Base-by-base conservation (phyloP, 2,329 filamentous ascomycete genomes). In the Neocatenulostroma microsporum region DNA sequence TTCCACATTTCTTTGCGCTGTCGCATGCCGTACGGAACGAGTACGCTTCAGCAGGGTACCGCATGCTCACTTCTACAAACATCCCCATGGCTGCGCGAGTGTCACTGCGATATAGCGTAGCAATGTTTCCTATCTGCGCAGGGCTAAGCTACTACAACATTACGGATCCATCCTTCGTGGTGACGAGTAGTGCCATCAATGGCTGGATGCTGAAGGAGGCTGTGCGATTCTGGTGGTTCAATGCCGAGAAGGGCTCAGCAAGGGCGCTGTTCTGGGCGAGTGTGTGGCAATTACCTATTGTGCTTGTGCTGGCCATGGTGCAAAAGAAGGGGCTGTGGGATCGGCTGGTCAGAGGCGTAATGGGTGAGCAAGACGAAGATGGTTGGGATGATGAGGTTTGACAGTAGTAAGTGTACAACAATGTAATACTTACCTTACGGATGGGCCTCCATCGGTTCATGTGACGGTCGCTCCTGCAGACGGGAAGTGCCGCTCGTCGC, bases 1-100 rank as follows among this genome's bases (percentile, higher is more conserved):
- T 98, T 56, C 87, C 91, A 3, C 91, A 98, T 64, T 98, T 98
- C 68, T 96, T 95, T 73, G 82, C 88, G 1, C 71, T 98, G 15
- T 88, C 84, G 30, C 93, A 89, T 76, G 71, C 76, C 3, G 94
- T 96, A 42, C 74, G 86, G 14, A 80, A 93, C 7, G 91, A 98
- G 60, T 98, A 98, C 69, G 81, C 79, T 47, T 62, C 64, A 21
- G 77, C 77, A 0, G 77, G 77, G 1, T 79, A 80, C 55, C 66
- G 70, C 41, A 81, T 81, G 91, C 70, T 96, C 3, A 77, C 75
- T 31, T 96, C 88, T 80, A 80, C 82, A 5, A 89, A 96, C 57
- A 85, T 88, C 0, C 78, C 80, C 0, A 76, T 81, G 53, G 96
- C 96, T 56, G 80, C 74, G 0, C 78, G 91, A 8, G 91, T 98